Percentiles rank a stretch among this genome's conserved stretches.
Conservation (phyloP, 2,329 filamentous ascomycete genomes). For the Huntiella omanensis region DNA sequence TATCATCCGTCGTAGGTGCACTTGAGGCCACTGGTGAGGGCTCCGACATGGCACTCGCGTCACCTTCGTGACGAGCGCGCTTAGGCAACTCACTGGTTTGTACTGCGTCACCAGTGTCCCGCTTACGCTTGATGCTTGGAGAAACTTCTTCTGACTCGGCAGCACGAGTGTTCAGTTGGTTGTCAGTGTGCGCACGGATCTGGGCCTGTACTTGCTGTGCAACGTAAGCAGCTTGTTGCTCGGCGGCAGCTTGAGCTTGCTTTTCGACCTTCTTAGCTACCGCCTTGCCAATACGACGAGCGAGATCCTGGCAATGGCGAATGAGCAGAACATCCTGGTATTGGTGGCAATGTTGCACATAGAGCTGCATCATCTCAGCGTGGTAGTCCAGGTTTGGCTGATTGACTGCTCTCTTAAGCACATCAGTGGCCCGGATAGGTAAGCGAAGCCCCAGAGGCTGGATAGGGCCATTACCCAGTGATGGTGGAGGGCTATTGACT, state of each 20-base stretch:
- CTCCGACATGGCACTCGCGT: neutral
- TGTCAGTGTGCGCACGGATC: neutral
- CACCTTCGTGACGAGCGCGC: conserved; percentile 19
- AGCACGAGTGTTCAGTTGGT: too few relatives aligned
- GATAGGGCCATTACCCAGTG: conserved; percentile 27
- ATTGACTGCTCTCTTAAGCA: conserved; percentile 52
- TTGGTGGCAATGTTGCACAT: conserved; percentile 67
- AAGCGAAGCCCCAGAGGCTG: conserved; percentile 21
- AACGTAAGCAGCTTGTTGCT: conserved; percentile 9
- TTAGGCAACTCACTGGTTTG: neutral
- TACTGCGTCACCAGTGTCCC: conserved; percentile 30
- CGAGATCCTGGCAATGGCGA: conserved; percentile 52
- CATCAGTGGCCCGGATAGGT: conserved; percentile 56
- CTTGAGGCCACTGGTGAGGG: neutral
- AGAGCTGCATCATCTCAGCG: conserved; percentile 56
- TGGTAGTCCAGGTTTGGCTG: conserved; percentile 53
- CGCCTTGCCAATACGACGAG: conserved; percentile 47
- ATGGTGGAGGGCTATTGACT: conserved; percentile 24
- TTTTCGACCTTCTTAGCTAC: conserved; percentile 27
- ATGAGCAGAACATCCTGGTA: conserved; percentile 66
- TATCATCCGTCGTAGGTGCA: conserved; percentile 11
- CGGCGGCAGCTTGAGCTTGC: conserved; percentile 13
- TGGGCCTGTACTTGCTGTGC: conserved; percentile 1
- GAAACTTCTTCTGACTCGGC: conserved; percentile 15
- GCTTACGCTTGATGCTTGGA: conserved; percentile 51